Conservation (phyloP, 805 yeast genomes). For the Lachancea kluyveri region DNA sequence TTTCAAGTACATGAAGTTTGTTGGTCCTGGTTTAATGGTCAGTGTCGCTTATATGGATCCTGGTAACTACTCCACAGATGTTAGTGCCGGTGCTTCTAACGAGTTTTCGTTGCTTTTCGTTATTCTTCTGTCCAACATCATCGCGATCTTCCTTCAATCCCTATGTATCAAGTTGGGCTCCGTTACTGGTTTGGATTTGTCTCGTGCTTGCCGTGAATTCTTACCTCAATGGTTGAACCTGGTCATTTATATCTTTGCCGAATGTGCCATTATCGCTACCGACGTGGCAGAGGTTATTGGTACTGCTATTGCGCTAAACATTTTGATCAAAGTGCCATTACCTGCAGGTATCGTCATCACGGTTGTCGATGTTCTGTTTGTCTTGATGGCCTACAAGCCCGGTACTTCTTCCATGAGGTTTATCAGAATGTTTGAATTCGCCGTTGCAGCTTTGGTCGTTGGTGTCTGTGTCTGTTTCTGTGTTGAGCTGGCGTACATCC, state of each 20-base stretch:
- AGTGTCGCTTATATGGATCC: constrained; percentile 93
- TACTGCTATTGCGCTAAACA: constrained; percentile 80
- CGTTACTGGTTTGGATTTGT: constrained; percentile 82
- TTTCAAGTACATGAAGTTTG: constrained; percentile 55
- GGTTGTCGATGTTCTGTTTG: constrained; percentile 71
- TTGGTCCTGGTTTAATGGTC: constrained; percentile 86
- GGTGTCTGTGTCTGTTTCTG: constrained; percentile 76
- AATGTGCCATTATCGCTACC: constrained; percentile 83
- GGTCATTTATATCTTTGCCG: constrained; percentile 69
- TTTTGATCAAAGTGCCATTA: constrained; percentile 67
- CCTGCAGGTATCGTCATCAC: constrained; percentile 75
- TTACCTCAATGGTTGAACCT: constrained; percentile 63
- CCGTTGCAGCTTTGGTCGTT: constrained; percentile 65
- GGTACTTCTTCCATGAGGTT: constrained; percentile 68
- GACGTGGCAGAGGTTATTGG: constrained; percentile 95
- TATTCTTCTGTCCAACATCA: constrained; percentile 67
- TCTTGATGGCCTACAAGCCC: constrained; percentile 72
- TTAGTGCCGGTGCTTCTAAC: constrained; percentile 78
- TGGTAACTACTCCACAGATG: constrained; percentile 88
- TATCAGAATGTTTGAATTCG: constrained; percentile 66
- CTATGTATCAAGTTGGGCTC: constrained; percentile 83
- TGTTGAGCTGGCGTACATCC: constrained; percentile 59
- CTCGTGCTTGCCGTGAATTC: constrained; percentile 73
- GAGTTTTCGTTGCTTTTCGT: constrained; percentile 68
- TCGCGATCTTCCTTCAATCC: constrained; percentile 79